phyloP scores from a whole-genome alignment of 1,284 basidiomycete genomes.

The Tetrapyrgos nigripes region DNA sequence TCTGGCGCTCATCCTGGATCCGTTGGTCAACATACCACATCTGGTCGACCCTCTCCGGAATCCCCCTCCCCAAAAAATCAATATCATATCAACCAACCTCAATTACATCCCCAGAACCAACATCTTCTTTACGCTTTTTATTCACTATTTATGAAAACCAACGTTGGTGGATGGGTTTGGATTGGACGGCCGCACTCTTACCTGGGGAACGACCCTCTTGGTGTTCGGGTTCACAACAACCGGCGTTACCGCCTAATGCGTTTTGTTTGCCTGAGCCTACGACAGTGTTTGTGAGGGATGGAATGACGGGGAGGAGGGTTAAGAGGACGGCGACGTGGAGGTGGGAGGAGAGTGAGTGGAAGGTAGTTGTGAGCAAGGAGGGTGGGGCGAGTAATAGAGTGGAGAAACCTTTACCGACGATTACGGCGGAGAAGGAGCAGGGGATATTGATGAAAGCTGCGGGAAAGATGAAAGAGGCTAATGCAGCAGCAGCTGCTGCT shows the following conservation, averaged over 20 bases:
- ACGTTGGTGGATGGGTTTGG: conserved; percentile 91
- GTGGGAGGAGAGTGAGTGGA: conserved; percentile 91
- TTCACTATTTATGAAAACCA: conserved; percentile 95
- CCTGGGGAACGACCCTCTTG: conserved; percentile 92
- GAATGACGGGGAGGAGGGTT: conserved; percentile 52
- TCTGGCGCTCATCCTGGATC: conserved; percentile 72
- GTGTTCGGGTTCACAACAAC: conserved; percentile 67
- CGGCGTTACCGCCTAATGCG: conserved; percentile 68
- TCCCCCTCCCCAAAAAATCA: conserved; percentile 49
- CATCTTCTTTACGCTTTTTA: conserved; percentile 71
- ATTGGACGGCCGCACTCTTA: conserved; percentile 93
- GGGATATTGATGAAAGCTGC: conserved; percentile 52
- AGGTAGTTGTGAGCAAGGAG: conserved; percentile 69
- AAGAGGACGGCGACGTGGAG: conserved; percentile 81
- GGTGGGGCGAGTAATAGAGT: conserved; percentile 55
- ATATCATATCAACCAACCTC: conserved; percentile 44
- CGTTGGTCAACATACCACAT: conserved; percentile 61
- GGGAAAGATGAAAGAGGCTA: conserved; percentile 51
- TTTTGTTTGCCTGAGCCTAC: conserved; percentile 67
- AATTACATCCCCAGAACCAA: conserved; percentile 38
- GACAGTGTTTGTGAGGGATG: conserved; percentile 57
- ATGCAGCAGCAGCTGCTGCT: conserved; percentile 22
- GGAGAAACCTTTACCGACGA: conserved; percentile 60
- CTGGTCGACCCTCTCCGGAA: conserved; percentile 59
- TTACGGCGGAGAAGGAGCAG: conserved; percentile 48